Conservation (phyloP, 306 rosid species). For the Elaeagnus macrophylla region DNA sequence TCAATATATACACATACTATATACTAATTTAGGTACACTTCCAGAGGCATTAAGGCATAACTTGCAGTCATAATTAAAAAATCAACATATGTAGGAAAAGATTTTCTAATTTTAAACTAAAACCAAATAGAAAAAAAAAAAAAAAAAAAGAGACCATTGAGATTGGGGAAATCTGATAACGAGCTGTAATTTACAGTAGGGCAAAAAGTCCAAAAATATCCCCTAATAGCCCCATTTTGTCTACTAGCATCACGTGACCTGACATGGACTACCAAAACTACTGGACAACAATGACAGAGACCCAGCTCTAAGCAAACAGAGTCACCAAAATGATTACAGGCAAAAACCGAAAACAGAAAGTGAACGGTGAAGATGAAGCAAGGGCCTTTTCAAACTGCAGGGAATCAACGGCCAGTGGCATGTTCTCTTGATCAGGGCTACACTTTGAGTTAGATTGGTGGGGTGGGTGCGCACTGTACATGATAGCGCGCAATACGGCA, state of each 20-base stretch:
- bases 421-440: slow-evolving; percentile 97
- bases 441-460: slow-evolving; percentile 72
- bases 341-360: slow-evolving; percentile 24
- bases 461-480: slow-evolving; percentile 82
- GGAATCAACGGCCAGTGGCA: slow-evolving; percentile 98
- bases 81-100: no score
- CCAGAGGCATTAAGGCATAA: no score
- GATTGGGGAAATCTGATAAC: background rate
- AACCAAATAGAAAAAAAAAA: no score
- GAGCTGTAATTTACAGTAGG: slow-evolving; percentile 41
- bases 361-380: slow-evolving; percentile 24
- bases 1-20: no score
- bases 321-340: slow-evolving; percentile 30
- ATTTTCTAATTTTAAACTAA: no score
- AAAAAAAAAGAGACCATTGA: no score
- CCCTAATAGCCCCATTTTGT: slow-evolving; percentile 44
- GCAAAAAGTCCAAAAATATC: slow-evolving; percentile 28
- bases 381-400: slow-evolving; percentile 51
- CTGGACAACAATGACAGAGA: background rate
- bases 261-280: slow-evolving; percentile 30
- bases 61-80: no score
- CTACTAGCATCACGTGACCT: slow-evolving; percentile 62
- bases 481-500: slow-evolving; percentile 80
- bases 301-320: slow-evolving; percentile 18
- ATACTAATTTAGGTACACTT: no score